These are phyloP conservation scores for Kluyveromyces aestuarii DNA, from an alignment of 805 yeast genomes.

Conservation along the genomic window DNA sequence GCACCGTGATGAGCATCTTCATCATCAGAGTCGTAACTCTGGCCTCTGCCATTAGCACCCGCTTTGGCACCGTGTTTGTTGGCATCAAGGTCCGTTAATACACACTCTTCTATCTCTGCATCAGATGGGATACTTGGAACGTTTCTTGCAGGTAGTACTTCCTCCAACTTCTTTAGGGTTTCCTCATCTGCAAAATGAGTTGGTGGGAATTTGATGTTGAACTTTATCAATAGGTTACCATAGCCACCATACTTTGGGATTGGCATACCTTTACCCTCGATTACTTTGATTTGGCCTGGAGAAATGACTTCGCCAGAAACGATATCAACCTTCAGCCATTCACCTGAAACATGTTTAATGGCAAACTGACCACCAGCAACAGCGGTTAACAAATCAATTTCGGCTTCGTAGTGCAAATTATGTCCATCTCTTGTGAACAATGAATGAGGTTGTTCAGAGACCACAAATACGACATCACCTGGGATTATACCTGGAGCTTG, in stretches of 20 bases:
- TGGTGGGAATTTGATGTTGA: conserved; percentile 82
- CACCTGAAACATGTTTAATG: conserved; percentile 85
- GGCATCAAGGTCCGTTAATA: conserved; percentile 60
- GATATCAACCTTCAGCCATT: conserved; percentile 72
- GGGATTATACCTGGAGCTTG: conserved; percentile 92
- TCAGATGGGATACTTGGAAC: conserved; percentile 52
- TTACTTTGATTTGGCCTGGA: conserved; percentile 73
- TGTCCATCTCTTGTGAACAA: conserved; percentile 80
- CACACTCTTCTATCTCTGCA: conserved; percentile 75
- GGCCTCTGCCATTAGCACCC: conserved; percentile 31
- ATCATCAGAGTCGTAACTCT: conserved; percentile 44
- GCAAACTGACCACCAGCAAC: conserved; percentile 92
- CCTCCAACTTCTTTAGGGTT: conserved; percentile 62
- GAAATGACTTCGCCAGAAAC: conserved; percentile 89
- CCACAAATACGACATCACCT: conserved; percentile 90
- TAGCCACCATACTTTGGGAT: conserved; percentile 75
- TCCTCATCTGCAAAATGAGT: conserved; percentile 67
- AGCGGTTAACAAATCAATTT: conserved; percentile 87
- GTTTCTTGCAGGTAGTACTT: conserved; percentile 70
- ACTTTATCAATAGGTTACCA: conserved; percentile 83
- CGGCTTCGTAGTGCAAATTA: conserved; percentile 76
- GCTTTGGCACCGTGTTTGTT: conserved; percentile 39
- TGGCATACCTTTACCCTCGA: conserved; percentile 97
- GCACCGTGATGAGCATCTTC: conserved; percentile 39
- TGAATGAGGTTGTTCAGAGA: conserved; percentile 83